Base-by-base conservation (phyloP, 441 rosid genomes). In the Hura crepitans region DNA sequence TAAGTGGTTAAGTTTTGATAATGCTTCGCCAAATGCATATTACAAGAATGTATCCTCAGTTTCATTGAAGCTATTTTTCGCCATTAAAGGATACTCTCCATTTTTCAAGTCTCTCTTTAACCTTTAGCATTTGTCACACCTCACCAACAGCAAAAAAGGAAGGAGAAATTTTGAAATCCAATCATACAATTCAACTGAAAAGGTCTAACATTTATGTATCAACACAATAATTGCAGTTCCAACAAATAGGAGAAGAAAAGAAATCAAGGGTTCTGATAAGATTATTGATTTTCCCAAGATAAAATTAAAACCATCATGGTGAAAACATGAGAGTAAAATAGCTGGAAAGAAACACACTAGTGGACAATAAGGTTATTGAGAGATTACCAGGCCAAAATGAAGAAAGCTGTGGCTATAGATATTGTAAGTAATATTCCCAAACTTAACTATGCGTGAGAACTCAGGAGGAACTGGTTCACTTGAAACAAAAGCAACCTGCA, bases 391-490 rank as follows among this genome's bases (percentile, higher is more conserved):
- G 22, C 98, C 98, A 65, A 84, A 82, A 75, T 88, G 82, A 72
- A 93, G 98, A 81, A 91, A 89, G 80, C 96, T 91, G 78, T 91
- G 93, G 82, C 91, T 93, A 66, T 89, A 93, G 71, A 93, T 85
- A 55, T 67, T 83, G 81, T 91, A 93, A 56, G 89, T 85, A 60
- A 78, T 39, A 78, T 88, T 88, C 58, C 89, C 89, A 74, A 83
- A 85, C 43, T 79, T 72, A 68, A 93, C 65, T 5, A 77, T 72
- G 69, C 86, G 85, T 15, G 78, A 81, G 68, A 86, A 87, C 80
- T 89, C 93, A 39, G 73, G 62, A 75, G 97, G 97, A 79, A 89
- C 72, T 18, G 79, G 81, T 70, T 87, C 97, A 75, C 65, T 77
- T 42, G 96, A 80, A 73, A 90, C 87, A 84, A 91, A 91, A 54